Evolutionary conservation across 2,329 filamentous ascomycete species (phyloP).

Genomic region (Curvularia eragrostidis): DNA sequence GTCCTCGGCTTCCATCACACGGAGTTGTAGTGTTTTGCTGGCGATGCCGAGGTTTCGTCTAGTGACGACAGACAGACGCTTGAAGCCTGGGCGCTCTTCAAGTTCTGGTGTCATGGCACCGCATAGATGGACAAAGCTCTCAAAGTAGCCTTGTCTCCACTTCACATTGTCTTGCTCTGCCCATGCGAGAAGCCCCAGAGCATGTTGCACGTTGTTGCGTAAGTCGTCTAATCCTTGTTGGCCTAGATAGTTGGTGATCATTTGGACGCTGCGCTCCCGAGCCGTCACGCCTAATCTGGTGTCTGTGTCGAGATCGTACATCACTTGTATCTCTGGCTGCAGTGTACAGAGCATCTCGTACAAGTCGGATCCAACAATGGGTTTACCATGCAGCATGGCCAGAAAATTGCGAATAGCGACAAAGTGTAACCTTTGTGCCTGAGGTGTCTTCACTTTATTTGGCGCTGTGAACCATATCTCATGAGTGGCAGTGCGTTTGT

Average conservation of each 20-base stretch:
- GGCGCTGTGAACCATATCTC: slow-evolving; percentile 70
- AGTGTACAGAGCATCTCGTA: slow-evolving; percentile 69
- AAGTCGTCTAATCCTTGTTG: slow-evolving; percentile 69
- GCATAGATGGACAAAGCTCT: slow-evolving; percentile 70
- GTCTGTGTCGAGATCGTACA: slow-evolving; percentile 55
- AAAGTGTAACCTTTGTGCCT: slow-evolving; percentile 63
- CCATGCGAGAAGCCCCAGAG: slow-evolving; percentile 69
- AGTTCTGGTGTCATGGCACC: slow-evolving; percentile 61
- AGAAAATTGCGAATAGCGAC: slow-evolving; percentile 74
- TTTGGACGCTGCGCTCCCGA: slow-evolving; percentile 59
- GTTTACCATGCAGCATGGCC: slow-evolving; percentile 68
- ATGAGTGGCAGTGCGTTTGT: slow-evolving; percentile 40
- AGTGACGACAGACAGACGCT: slow-evolving; percentile 66
- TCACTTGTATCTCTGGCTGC: slow-evolving; percentile 65
- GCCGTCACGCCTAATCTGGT: slow-evolving; percentile 35
- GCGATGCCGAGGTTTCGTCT: slow-evolving; percentile 68
- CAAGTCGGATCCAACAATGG: slow-evolving; percentile 69
- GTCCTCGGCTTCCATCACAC: slow-evolving; percentile 68
- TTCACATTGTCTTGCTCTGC: slow-evolving; percentile 66
- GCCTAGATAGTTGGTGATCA: slow-evolving; percentile 67
- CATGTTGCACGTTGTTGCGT: slow-evolving; percentile 65
- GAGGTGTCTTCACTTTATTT: slow-evolving; percentile 53
- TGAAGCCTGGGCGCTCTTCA: slow-evolving; percentile 64
- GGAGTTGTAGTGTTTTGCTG: slow-evolving; percentile 66
- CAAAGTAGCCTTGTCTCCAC: slow-evolving; percentile 72